Evolutionary conservation across 805 yeast species (phyloP), one percentile per base, ranked within the genome.

Genomic region (Kodamaea jinghongensis): DNA sequence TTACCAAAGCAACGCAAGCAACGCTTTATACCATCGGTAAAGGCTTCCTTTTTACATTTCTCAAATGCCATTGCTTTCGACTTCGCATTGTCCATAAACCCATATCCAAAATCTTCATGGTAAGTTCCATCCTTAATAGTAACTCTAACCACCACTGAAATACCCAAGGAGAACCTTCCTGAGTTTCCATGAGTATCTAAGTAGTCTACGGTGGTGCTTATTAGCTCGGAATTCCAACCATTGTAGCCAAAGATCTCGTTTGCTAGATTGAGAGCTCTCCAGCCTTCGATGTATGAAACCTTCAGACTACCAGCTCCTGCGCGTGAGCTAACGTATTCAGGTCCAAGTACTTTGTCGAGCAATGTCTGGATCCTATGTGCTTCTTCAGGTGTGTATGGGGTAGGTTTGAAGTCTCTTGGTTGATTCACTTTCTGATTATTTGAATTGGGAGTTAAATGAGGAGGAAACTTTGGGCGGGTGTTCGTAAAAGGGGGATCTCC

Each of bases 21-120:
- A 36, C 93, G 69, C 60, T 88, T 89, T 42, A 84, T 61, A 0
- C 86, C 96, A 58, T 86, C 90, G 0, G 90, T 84, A n/a, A 83
- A 75, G 0, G 96, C 93, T 51, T 85, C 93, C 51, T 87, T 86
- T 56, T 79, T 81, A 41, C 95, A 84, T 55, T 86, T 88, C 39
- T 79, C 87, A 56, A 76, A 83, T 0, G 95, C 91, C 64, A 77
- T 76, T 2, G 83, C 83, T 55, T 78, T 81, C 15, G 80, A 71
- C 36, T 78, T 75, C 31, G 86, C 85, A 43, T 81, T 82, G 34
- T 86, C 93, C 15, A 78, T 75, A 36, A 73, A 76, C 4, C 95
- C 96, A 46, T 77, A 75, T 0, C 96, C 96, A 15, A 76, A 71
- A 44, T 83, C 85, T 52, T 84, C 93, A 40, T 82, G 88, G 53